Base-by-base conservation (phyloP, 2,329 filamentous ascomycete genomes). In the Lachnellula arida region DNA sequence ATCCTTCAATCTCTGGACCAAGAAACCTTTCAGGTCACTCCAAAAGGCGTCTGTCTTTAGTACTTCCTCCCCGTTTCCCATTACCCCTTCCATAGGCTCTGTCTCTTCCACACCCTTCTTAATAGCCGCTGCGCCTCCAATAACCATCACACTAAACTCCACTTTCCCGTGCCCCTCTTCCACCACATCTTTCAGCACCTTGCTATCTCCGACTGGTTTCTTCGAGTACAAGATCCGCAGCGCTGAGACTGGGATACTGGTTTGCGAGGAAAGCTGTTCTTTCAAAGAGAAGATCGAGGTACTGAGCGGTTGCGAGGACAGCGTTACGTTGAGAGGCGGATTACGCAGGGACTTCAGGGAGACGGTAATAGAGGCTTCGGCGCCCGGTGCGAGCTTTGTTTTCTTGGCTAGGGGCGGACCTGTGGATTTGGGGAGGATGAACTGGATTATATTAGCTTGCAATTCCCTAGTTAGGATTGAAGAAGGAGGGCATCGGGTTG, bases 91-190 rank as follows among this genome's bases (percentile, higher is more conserved):
- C 52, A 79, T 79, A 8, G 70, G 63, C 43, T 66, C 63, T 3
- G 60, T 57, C 46, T 60, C 67, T 49, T 68, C 65, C 51, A 68
- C 65, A 56, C 74, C 74, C 34, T 74, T 74, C 53, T 47, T 70
- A 40, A 75, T 64, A n/a, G 73, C 71, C 23, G 75, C 74, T 22
- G 78, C 82, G 14, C 90, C 91, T 3, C 88, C 89, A 69, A 96
- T 84, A 19, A 97, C 80, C 91, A 97, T 97, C 54, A 97, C 81
- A 1, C 84, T 84, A 60, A 97, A 86, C 71, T 96, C 91, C 0
- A 93, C 77, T 11, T 75, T 77, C 1, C 65, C 72, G 63, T 64
- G 78, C 28, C 74, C 77, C 46, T 81, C 82, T 3, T 81, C 77
- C 0, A 92, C 63, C 0, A 95, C 69, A 56, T 96, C 92, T 55